A percentile compares a stretch with the other conserved stretches of the same genome.
Conservation (phyloP, 169 alveolate genomes). For the Babesia sp. region DNA sequence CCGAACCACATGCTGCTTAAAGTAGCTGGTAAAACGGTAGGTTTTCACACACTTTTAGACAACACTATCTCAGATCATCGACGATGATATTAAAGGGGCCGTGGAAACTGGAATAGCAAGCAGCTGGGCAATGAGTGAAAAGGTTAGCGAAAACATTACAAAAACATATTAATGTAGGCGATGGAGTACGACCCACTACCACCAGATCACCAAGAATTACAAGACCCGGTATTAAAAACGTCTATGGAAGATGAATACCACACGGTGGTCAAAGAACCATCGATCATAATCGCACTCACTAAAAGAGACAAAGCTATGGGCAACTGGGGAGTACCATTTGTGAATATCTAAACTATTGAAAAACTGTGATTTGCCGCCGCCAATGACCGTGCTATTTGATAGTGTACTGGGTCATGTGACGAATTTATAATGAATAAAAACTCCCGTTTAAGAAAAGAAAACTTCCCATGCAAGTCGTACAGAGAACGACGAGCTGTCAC, state of each 20-base stretch:
- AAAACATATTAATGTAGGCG: constrained; percentile 25
- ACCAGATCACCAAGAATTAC: constrained; percentile 23
- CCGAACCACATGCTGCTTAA: constrained; percentile 26
- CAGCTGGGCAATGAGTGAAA: constrained; percentile 66
- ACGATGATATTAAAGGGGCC: constrained; percentile 58
- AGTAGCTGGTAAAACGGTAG: constrained; percentile 39
- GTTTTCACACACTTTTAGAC: neutral
- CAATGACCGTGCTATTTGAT: constrained; percentile 9
- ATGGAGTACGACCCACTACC: constrained; percentile 44
- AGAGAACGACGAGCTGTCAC: neutral
- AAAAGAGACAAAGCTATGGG: constrained; percentile 29
- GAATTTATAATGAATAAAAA: constrained; percentile 6
- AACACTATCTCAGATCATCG: constrained; percentile 16
- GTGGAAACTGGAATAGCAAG: constrained; percentile 37
- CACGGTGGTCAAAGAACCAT: constrained; percentile 24
- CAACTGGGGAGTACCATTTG: constrained; percentile 67
- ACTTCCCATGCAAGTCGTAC: constrained; percentile 2
- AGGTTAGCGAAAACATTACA: constrained; percentile 17
- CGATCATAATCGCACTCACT: constrained; percentile 37
- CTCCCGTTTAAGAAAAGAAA: constrained; percentile 5
- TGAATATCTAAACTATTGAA: neutral
- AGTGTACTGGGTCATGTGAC: constrained; percentile 10
- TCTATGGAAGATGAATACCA: constrained; percentile 38
- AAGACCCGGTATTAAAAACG: constrained; percentile 21
- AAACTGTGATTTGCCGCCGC: neutral